Evolutionary conservation across 805 yeast genomes (phyloP), one percentile per base, ranked within the genome.

Genomic region (Starmerella riodocensis): DNA sequence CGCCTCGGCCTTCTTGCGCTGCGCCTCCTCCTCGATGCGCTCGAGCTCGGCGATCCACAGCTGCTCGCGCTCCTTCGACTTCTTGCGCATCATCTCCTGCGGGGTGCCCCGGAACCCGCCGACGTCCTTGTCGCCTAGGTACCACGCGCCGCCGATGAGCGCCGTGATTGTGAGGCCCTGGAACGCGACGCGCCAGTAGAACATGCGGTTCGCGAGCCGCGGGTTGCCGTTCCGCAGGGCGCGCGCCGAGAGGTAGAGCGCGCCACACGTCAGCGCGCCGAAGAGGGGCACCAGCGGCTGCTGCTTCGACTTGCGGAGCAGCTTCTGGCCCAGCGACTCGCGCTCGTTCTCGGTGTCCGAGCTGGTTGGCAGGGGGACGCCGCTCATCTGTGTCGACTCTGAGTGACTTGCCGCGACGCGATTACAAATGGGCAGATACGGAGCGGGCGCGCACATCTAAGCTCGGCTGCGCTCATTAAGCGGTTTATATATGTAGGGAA

Each of bases 221-320:
- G 76, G 70, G 50, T 83, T 74, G 20, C 95, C 94, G 23, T 66
- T 63, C 50, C 77, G 70, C 45, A 85, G 65, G 19, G 86, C 80
- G 48, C 71, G 69, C 3, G 84, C 85, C 3, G 95, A 93, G 48
- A 85, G 62, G 0, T 70, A 61, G 24, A 86, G 82, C 0, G 95
- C 94, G 3, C 76, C 81, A 7, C 80, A 71, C 3, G 96, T 86
- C 34, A 78, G 73, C 4, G 79, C 54, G 13, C 81, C 67, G 1
- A 95, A 95, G 5, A 84, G 40, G 1, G 96, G 95, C 1, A 86
- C 95, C 9, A 81, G 62, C 2, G 96, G 96, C 55, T 86, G 94
- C 58, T 84, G 79, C 54, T 76, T 80, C 45, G 81, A 74, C 50
- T 79, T 59, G 21, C 57, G 50, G 20, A 50, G 27, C 17, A 59